Evolutionary conservation across 352 stramenopile genomes (phyloP).

Genomic region (Pythium scleroteichum): DNA sequence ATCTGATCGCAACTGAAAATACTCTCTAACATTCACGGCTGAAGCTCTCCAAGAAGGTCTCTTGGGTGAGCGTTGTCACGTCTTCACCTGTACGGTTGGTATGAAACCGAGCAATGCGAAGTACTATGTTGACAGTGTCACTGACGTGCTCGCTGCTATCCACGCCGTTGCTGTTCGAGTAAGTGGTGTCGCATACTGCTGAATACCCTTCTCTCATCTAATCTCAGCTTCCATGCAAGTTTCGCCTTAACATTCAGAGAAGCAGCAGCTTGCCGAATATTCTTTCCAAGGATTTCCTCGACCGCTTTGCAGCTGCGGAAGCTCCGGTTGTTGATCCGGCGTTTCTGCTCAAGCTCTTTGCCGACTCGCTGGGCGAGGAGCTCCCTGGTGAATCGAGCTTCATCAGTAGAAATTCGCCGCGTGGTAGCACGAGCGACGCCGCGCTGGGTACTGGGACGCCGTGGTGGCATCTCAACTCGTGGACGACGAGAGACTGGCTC

Average conservation of each 20-base stretch:
- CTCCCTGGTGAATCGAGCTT: neutral
- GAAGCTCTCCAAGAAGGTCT: slow-evolving; percentile 52
- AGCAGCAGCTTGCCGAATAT: neutral
- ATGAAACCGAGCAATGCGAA: slow-evolving; percentile 97
- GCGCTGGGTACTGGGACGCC: neutral
- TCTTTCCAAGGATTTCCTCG: slow-evolving; percentile 6
- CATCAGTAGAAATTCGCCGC: slow-evolving; percentile 3
- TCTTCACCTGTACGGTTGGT: slow-evolving; percentile 95
- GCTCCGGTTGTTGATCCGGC: slow-evolving; percentile 9
- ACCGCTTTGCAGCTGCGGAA: slow-evolving; percentile 5
- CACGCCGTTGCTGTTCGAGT: slow-evolving; percentile 58
- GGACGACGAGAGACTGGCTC: slow-evolving; percentile 22
- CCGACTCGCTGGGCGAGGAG: slow-evolving; percentile 15
- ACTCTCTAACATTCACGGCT: too few relatives aligned
- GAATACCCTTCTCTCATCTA: too few relatives aligned
- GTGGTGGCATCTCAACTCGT: slow-evolving; percentile 1
- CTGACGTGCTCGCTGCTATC: slow-evolving; percentile 52
- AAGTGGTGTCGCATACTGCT: slow-evolving; percentile 8
- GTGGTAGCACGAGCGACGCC: neutral
- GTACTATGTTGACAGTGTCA: slow-evolving; percentile 88
- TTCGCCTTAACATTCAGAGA: slow-evolving; percentile 15
- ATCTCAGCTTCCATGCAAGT: slow-evolving; percentile 18
- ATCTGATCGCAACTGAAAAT: neutral
- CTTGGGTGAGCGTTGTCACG: slow-evolving; percentile 40
- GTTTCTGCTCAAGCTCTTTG: slow-evolving; percentile 14